Evolutionary conservation across 208 protist genomes (phyloP), one percentile per base, ranked within the genome.

Genomic region (Acanthamoeba culbertsoni): DNA sequence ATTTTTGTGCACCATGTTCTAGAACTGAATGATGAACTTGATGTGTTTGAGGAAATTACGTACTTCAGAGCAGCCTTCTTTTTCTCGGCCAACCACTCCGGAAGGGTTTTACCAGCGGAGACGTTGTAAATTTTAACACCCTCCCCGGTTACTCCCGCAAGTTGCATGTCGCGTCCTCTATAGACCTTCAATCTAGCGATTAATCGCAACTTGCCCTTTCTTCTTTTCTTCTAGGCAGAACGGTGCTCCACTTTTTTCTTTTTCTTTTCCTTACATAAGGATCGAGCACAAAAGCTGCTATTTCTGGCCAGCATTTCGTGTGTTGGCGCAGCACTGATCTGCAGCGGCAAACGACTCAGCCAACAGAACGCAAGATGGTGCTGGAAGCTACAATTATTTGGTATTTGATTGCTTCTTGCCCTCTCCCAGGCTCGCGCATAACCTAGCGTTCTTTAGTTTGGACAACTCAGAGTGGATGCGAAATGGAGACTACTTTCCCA

Each of bases 381-480:
- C 51, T 91, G 59, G 84, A 91, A 40, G 45, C 84, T 7, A 91
- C 84, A 14, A 71, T 91, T n/a, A 73, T 91, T 91, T 91, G 84
- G 84, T 91, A 91, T 28, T 31, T 62, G 26, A 42, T 31, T 88
- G 8, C 37, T 4, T 88, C 8, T 57, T 31, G n/a, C 37, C 46
- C 57, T 88, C 12, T 57, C n/a, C 7, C 12, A 37, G 12, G 68
- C 3, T 37, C 40, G 40, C 6, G 23, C 51, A 16, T 91, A n/a
- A n/a, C 51, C 33, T 91, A 4, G 31, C 6, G 3, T 20, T 62
- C 12, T 12, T 20, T 7, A 91, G 97, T 79, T 55, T 99, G 53
- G 99, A 99, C 96, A 99, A 98, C 73, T 98, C 97, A 43, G 99
- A 99, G 96, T 99, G 97, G 96, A 99, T 99, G 98, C 97, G 99